Conservation (phyloP, 306 rosid species). For the Begonia peltatifolia region DNA sequence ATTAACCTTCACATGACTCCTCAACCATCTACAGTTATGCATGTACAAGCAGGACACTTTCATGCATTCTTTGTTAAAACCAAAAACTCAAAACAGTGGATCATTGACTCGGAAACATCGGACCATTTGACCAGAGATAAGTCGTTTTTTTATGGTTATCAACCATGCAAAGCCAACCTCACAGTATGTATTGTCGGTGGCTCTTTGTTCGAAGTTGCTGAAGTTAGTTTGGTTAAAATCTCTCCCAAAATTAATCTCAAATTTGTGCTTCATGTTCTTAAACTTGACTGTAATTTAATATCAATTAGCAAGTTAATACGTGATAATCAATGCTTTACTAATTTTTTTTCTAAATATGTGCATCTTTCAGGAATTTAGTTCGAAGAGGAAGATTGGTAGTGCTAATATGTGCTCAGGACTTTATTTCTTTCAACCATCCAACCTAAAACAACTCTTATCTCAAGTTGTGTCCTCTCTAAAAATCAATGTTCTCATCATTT, state of each 20-base stretch:
- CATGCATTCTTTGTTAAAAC: no score
- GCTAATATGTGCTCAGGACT: neutral
- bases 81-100: no score
- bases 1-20: no score
- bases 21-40: no score
- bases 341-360: neutral
- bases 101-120: neutral
- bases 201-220: no score
- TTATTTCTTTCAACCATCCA: neutral
- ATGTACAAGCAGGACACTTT: neutral
- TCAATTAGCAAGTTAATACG: neutral
- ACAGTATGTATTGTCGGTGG: no score
- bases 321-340: neutral
- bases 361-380: neutral
- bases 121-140: neutral
- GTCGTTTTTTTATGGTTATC: neutral
- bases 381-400: constrained; percentile 10
- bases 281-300: neutral
- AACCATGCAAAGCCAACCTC: no score
- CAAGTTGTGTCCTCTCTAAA: no score
- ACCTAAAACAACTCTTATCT: no score
- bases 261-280: no score
- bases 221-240: no score
- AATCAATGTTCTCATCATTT: neutral
- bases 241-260: no score